Conservation (phyloP, 805 yeast genomes). For the Maudiozyma saulgeensis region DNA sequence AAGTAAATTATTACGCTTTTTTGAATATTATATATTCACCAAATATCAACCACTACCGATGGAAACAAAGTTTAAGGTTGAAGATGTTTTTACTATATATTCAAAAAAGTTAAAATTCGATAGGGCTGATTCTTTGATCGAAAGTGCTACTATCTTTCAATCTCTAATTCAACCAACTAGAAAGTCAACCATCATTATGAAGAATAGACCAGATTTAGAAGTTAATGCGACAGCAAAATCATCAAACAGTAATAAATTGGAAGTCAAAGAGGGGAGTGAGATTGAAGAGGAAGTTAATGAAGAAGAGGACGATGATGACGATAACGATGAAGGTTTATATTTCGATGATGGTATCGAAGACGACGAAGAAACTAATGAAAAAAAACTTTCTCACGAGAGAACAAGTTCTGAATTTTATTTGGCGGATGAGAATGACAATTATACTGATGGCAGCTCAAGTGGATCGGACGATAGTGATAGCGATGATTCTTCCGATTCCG, state of each 20-base stretch:
- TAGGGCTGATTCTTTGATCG: conserved; percentile 32
- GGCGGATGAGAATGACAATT: too few species aligned
- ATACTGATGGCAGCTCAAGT: conserved; percentile 4
- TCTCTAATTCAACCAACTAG: not conserved
- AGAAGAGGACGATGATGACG: conserved; percentile 11
- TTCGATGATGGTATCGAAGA: conserved; percentile 11
- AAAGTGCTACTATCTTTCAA: conserved; percentile 34
- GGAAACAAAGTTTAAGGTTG: conserved; percentile 48
- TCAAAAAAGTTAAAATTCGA: conserved; percentile 19
- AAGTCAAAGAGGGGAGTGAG: conserved; percentile 5
- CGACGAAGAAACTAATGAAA: conserved; percentile 25
- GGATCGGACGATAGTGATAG: too few species aligned
- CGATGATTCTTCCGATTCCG: conserved; percentile 12
- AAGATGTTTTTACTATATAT: conserved; percentile 32
- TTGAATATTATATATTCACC: conserved; percentile 61
- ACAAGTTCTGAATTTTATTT: too few species aligned
- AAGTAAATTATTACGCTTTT: conserved; percentile 40
- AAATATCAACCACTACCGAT: conserved; percentile 55
- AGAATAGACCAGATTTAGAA: not conserved
- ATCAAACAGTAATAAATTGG: not conserved
- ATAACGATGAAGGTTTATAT: conserved; percentile 28
- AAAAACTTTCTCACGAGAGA: conserved; percentile 4
- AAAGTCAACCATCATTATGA: too few species aligned
- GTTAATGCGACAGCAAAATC: not conserved
- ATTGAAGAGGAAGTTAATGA: conserved; percentile 4